Evolutionary conservation across 495 filamentous ascomycete genomes (phyloP), one percentile per base, ranked within the genome.

Genomic region (Hypoxylon subgilvum): DNA sequence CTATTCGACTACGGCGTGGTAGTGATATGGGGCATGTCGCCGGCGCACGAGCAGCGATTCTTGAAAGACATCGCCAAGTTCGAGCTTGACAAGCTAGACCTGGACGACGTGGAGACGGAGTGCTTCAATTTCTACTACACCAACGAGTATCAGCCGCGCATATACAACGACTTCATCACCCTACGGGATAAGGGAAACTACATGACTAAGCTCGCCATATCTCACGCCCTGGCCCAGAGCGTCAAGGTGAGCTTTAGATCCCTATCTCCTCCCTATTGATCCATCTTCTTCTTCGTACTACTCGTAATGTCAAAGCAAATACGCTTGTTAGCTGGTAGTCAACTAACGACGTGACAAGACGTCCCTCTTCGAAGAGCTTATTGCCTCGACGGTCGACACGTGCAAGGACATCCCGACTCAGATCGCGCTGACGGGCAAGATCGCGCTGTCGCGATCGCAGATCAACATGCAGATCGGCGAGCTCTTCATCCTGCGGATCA

Each of bases 101-200:
- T 85, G 2, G 92, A 94, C 69, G 91, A 96, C 58, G 84, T 96
- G 12, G 92, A 98, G 74, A 88, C 92, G 25, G 94, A 98, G 69
- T 90, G 92, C 64, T 98, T 98, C 79, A 98, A 97, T 72, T 98
- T 97, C 71, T 98, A 98, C 75, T 97, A 97, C 75, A 96, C 94
- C 1, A 83, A 87, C 47, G 92, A 96, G 63, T 98, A 98, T 69
- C 94, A 98, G 67, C 91, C 95, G 8, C 84, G 95, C 30, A 98
- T 98, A 68, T 98, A 98, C 79, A 98, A 98, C 69, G 94, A 98
- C 67, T 98, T 98, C 65, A 98, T 98, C 72, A 92, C 88, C 0
- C 73, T 98, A 36, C 82, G 91, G 30, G 91, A 96, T 55, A 96
- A 95, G 66, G 84, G 85, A 61, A 96, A 96, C 73, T 93, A 97